Base-by-base conservation (phyloP, 2,329 filamentous ascomycete genomes). In the Alternaria gaisen region DNA sequence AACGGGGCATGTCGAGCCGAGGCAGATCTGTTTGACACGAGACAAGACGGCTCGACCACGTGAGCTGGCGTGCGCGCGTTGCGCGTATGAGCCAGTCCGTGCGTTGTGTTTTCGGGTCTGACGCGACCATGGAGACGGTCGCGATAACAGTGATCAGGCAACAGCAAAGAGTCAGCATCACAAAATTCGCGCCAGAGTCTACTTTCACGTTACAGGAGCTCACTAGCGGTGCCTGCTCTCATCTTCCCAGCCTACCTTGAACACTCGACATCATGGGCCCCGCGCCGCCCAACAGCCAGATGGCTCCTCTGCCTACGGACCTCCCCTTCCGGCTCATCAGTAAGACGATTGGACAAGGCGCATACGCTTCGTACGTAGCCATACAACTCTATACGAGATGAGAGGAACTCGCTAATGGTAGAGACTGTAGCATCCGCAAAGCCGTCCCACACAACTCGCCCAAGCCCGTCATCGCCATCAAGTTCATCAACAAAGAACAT, bases 401-500 rank as follows among this genome's bases (percentile, higher is more conserved):
- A 30, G 46, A n/a, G 5, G 10, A 12, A 38, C 24, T 51, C 7
- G 22, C 60, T 52, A 24, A 56, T 16, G 5, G 24, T 41, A 28
- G 24, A 26, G 9, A 26, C 16, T 14, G 2, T 20, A 63, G 60
- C 18, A 95, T 97, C 75, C 97, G 97, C 77, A 98, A 98, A 82
- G 95, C 94, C 30, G 88, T 90, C 47, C 94, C 94, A 8, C 82
- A 90, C 24, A 85, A 91, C 66, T 80, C 85, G 1, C 81, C 87
- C 26, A 86, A 83, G 26, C 94, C 94, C 30, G 83, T 99, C 60
- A 98, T 99, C 78, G 95, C 96, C 14, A 93, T 99, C 80, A 99
- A 99, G 80, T 92, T 99, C 81, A 97, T 99, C 77, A 94, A 99
- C 83, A 99, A 99, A 82, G 91, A 91, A 67, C 97, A 97, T 80